Evolutionary conservation across 805 yeast species (phyloP).

Genomic region (Cyberlindnera subsufficiens): DNA sequence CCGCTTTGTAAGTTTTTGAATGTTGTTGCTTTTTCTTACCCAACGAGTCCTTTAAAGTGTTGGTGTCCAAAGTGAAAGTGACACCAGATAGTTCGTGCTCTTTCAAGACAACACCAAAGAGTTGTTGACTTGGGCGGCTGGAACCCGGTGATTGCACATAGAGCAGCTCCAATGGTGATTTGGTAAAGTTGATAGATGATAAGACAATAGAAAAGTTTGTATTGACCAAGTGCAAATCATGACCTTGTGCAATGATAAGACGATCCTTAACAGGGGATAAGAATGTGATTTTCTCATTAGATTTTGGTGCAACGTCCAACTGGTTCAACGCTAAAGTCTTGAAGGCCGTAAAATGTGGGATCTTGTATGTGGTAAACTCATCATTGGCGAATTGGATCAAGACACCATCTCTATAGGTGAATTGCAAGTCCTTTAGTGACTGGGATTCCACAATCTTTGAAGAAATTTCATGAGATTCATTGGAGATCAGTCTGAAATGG

Average conservation of each 20-base stretch:
- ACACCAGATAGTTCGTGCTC: conserved; percentile 23
- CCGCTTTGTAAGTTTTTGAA: conserved; percentile 8
- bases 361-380: conserved; percentile 10
- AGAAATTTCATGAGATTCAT: conserved; percentile 17
- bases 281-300: conserved; percentile 6
- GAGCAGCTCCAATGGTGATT: conserved; percentile 14
- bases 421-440: conserved; percentile 5
- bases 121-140: conserved; percentile 4
- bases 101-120: conserved; percentile 16
- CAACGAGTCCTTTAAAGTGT: conserved; percentile 61
- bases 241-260: conserved; percentile 19
- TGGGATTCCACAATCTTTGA: conserved; percentile 21
- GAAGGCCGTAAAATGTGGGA: conserved; percentile 20
- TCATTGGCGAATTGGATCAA: conserved; percentile 17
- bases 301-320: conserved; percentile 1
- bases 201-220: conserved; percentile 24
- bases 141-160: conserved; percentile 6
- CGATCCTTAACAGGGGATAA: conserved; percentile 23
- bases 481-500: conserved; percentile 16
- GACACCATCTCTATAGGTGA: conserved; percentile 16
- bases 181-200: conserved; percentile 11
- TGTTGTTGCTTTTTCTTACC: conserved; percentile 39
- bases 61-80: conserved; percentile 55
- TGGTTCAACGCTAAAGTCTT: conserved; percentile 9
- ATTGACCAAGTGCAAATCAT: conserved; percentile 32